These are phyloP conservation scores for Corymbia citriodora DNA, from an alignment of 441 rosid species.

Conservation along the genomic window DNA sequence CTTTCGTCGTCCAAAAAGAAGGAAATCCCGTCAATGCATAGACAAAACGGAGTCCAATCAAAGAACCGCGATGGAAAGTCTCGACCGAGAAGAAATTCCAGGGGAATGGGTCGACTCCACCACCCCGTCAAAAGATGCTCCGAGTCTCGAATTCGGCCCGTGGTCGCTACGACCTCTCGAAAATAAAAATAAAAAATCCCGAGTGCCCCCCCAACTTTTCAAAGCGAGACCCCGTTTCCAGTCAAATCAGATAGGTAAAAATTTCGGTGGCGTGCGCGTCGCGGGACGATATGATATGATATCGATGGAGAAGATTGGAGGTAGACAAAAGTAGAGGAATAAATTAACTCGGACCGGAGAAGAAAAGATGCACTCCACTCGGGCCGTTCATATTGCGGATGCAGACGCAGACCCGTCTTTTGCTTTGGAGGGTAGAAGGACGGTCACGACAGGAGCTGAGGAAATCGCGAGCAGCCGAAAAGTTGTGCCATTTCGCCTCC, in stretches of 20 bases:
- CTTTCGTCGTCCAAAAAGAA: neutral
- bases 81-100: neutral
- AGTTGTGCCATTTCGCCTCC: neutral
- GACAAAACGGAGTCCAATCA: neutral
- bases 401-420: neutral
- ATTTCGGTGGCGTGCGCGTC: too few species aligned
- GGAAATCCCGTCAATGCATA: neutral
- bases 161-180: neutral
- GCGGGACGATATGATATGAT: too few species aligned
- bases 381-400: too few species aligned
- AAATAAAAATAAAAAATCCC: neutral
- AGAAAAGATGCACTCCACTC: too few species aligned
- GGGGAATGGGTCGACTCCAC: neutral
- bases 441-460: neutral
- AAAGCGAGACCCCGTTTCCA: neutral
- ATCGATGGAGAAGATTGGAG: too few species aligned
- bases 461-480: neutral
- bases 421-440: neutral
- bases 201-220: neutral
- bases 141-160: neutral
- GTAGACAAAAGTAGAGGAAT: too few species aligned
- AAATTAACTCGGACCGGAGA: too few species aligned
- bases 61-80: neutral
- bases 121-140: neutral
- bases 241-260: neutral